Evolutionary conservation across 2,329 filamentous ascomycete species (phyloP), one percentile per base, ranked within the genome.

Genomic region (Pleochaeta shiraiana): DNA sequence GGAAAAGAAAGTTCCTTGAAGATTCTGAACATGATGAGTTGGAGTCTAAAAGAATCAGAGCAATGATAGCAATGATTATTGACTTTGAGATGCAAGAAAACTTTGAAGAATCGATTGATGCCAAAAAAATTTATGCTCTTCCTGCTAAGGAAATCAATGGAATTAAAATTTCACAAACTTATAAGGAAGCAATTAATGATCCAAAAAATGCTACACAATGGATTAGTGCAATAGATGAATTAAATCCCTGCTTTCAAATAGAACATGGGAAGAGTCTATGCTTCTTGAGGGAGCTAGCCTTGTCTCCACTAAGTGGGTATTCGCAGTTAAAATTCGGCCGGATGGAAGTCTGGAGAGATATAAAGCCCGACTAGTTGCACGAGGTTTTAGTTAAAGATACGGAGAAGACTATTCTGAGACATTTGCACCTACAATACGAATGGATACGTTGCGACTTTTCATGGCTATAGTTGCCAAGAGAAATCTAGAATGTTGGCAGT

Each of bases 401-500:
- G 3, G 47, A 12, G 47, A 3, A 12, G 47, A 53, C 24, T 53
- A 53, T 53, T 19, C 47, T 12, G 47, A 53, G 24, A 53, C 16
- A 53, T 53, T 53, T 12, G 47, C 47, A n/a, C 47, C 47, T 53
- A 12, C 47, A 19, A 6, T 53, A 21, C 16, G 47, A n/a, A 26
- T 26, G 19, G 47, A 53, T 21, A 50, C 28, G 1, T 34, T 64
- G 3, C 28, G 43, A n/a, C 14, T 11, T 19, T 64, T 64, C 21
- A 14, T 64, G 33, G 62, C 62, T 7, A 31, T 53, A 3, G 28
- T 64, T 1, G 31, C 43, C 31, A 53, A 12, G 4, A 26, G 53
- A 34, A 33, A 64, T 30, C 28, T 64, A n/a, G 31, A 64, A 64
- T 64, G 21, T 24, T 2, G 12, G 9, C 28, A 64, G 21, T 64